Conservation (phyloP, 2,329 filamentous ascomycete species). For the Phaeomoniella chlamydospora region DNA sequence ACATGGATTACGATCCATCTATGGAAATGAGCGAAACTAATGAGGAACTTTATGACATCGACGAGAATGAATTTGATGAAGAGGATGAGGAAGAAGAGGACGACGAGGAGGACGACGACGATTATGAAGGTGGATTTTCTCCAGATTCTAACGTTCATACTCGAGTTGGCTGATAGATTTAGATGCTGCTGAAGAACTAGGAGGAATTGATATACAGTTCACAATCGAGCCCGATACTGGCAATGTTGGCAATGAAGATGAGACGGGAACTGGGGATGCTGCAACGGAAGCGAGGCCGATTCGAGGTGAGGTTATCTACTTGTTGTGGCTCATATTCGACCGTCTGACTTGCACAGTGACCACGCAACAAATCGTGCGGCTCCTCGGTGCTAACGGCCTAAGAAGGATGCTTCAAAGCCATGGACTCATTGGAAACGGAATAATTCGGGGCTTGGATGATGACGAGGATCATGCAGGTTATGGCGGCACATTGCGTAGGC, state of each 20-base stretch:
- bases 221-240: background rate
- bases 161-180: background rate
- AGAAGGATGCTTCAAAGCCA: background rate
- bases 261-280: background rate
- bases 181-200: conserved; percentile 1
- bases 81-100: background rate
- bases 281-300: background rate
- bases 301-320: too few relatives aligned
- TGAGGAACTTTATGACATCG: background rate
- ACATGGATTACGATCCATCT: background rate
- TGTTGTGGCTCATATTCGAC: too few relatives aligned
- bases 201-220: background rate
- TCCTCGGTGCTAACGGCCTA: background rate
- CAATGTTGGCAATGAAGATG: background rate
- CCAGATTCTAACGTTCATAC: background rate
- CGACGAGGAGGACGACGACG: background rate
- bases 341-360: conserved; percentile 1
- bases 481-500: conserved; percentile 20
- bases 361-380: background rate
- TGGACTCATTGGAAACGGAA: background rate
- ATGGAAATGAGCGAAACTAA: background rate
- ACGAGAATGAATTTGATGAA: conserved; percentile 1
- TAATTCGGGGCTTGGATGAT: background rate
- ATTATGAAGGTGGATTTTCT: background rate
- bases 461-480: conserved; percentile 1